These are phyloP conservation scores for Fusarium torreyae DNA, from an alignment of 2,329 filamentous ascomycete species.

Conservation along the genomic window DNA sequence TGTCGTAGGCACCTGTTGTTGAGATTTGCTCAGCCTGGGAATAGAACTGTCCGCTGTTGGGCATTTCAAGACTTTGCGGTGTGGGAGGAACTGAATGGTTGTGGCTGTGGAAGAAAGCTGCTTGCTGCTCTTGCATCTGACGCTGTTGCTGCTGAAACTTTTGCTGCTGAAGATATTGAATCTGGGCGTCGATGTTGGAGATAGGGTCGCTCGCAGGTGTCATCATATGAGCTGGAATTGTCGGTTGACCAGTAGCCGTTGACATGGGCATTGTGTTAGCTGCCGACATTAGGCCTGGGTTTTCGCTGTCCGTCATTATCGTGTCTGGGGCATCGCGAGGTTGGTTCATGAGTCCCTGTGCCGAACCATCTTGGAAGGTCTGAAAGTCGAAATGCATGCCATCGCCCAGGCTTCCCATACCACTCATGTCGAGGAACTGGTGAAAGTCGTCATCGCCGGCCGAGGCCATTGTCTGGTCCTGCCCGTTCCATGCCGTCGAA, in stretches of 20 bases:
- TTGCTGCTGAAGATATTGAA: constrained; percentile 76
- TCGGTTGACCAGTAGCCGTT: constrained; percentile 60
- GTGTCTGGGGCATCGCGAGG: constrained; percentile 53
- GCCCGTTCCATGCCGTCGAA: constrained; percentile 68
- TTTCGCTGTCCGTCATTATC: constrained; percentile 55
- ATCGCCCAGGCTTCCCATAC: constrained; percentile 68
- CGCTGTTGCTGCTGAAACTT: constrained; percentile 73
- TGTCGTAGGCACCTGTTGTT: constrained; percentile 75
- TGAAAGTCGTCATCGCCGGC: constrained; percentile 73
- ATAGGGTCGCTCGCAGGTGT: constrained; percentile 66
- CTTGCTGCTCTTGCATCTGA: constrained; percentile 71
- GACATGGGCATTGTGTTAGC: constrained; percentile 62
- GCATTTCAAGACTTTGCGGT: constrained; percentile 84
- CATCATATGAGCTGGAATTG: constrained; percentile 64
- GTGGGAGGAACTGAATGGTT: constrained; percentile 81
- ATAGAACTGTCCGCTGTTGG: constrained; percentile 71
- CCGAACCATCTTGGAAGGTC: constrained; percentile 63
- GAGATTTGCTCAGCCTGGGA: constrained; percentile 67
- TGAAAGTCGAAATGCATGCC: constrained; percentile 73
- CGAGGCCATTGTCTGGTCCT: constrained; percentile 68
- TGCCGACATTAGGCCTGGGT: constrained; percentile 51
- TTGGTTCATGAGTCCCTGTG: constrained; percentile 53
- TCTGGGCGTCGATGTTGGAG: constrained; percentile 75
- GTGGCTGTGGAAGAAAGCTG: constrained; percentile 68
- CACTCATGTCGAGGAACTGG: constrained; percentile 74